Conservation (phyloP, 257 asterid genomes). For the Marsdenia floribunda region DNA sequence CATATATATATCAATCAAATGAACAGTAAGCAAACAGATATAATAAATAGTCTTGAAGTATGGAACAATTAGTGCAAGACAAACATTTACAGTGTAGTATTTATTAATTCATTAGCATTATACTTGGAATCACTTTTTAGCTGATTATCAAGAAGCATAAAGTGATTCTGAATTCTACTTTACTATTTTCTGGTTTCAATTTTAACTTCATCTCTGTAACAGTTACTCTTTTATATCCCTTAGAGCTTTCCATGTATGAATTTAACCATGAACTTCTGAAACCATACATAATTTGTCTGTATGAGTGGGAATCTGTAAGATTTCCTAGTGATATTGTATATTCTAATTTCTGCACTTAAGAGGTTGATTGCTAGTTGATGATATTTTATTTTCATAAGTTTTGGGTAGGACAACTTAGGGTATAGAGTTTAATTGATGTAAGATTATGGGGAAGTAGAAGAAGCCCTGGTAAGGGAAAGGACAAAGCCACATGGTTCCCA, state of each 20-base stretch:
- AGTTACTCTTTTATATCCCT: neutral
- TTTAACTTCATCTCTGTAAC: neutral
- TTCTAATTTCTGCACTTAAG: too few species aligned
- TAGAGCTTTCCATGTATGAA: neutral
- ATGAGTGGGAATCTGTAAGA: neutral
- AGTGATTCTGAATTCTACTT: neutral
- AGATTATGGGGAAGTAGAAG: too few species aligned
- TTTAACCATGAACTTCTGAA: neutral
- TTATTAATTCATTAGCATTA: neutral
- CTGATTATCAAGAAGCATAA: neutral
- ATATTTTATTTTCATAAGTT: too few species aligned
- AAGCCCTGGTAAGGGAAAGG: neutral
- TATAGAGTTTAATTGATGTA: too few species aligned
- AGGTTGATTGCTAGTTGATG: too few species aligned
- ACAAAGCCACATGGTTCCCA: neutral
- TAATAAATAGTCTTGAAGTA: neutral
- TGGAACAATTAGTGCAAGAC: neutral
- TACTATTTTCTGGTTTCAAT: neutral
- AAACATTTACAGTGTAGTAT: neutral
- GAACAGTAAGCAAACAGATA: too few species aligned
- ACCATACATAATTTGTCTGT: neutral
- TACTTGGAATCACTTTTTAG: neutral
- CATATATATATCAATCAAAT: too few species aligned
- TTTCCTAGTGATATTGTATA: too few species aligned
- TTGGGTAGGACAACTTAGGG: too few species aligned